These are phyloP conservation scores for Digitaria exilis DNA, from an alignment of 202 grass and related monocot species.

Conservation along the genomic window DNA sequence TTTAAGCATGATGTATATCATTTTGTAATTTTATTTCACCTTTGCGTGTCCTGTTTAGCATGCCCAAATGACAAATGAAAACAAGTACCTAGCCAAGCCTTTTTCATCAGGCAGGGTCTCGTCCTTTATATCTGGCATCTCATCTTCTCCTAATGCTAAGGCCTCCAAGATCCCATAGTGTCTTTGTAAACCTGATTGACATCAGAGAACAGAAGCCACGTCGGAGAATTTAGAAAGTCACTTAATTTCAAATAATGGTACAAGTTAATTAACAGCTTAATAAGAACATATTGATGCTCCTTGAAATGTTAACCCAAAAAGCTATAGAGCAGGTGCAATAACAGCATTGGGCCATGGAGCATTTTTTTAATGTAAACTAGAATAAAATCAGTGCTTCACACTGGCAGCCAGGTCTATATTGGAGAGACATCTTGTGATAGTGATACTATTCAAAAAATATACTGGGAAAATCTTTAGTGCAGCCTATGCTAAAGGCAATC, in stretches of 20 bases:
- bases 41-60: constrained; percentile 16
- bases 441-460: background rate
- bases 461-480: background rate
- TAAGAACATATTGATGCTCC: background rate
- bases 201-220: background rate
- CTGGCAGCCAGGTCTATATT: background rate
- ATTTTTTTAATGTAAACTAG: constrained; percentile 15
- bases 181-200: constrained; percentile 80
- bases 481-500: background rate
- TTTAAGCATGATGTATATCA: background rate
- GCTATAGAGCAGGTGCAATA: background rate
- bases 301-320: constrained; percentile 14
- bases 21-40: background rate
- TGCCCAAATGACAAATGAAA: constrained; percentile 25
- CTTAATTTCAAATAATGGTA: background rate
- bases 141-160: constrained; percentile 90
- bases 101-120: constrained; percentile 88
- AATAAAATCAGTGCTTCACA: background rate
- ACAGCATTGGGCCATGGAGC: background rate
- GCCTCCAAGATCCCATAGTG: constrained; percentile 95
- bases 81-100: constrained; percentile 74
- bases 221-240: constrained; percentile 14
- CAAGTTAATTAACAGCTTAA: background rate
- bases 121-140: constrained; percentile 93
- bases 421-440: background rate